Evolutionary conservation across 805 yeast genomes (phyloP).

Genomic region (Kazachstania africana): DNA sequence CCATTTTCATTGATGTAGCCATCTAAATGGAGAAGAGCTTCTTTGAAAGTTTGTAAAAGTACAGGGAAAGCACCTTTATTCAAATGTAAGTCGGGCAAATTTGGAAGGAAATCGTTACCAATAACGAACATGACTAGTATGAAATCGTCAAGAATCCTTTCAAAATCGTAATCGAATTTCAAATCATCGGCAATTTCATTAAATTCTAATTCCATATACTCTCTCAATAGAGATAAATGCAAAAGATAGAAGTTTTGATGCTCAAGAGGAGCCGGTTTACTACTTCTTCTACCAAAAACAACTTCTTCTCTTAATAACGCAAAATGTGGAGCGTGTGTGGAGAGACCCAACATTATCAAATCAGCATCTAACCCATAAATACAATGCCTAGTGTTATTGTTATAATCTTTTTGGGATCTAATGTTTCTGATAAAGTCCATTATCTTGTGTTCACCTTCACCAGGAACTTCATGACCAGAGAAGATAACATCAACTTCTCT

Average conservation of each 20-base stretch:
- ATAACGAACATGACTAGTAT: slow-evolving; percentile 85
- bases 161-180: slow-evolving; percentile 67
- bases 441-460: slow-evolving; percentile 97
- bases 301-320: slow-evolving; percentile 93
- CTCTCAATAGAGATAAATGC: slow-evolving; percentile 81
- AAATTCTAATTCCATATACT: slow-evolving; percentile 82
- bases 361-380: slow-evolving; percentile 95
- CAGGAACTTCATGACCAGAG: slow-evolving; percentile 94
- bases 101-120: slow-evolving; percentile 96
- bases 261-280: slow-evolving; percentile 38
- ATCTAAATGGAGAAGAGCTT: slow-evolving; percentile 56
- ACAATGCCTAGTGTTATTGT: slow-evolving; percentile 82
- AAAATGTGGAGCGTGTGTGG: slow-evolving; percentile 92
- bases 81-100: slow-evolving; percentile 84
- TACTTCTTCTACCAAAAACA: slow-evolving; percentile 50
- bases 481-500: slow-evolving; percentile 61
- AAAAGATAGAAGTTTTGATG: slow-evolving; percentile 73
- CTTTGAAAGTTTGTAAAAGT: slow-evolving; percentile 77
- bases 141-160: slow-evolving; percentile 82
- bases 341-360: slow-evolving; percentile 83
- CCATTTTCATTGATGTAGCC: slow-evolving; percentile 84
- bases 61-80: slow-evolving; percentile 97
- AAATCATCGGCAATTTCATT: slow-evolving; percentile 51
- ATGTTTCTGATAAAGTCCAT: slow-evolving; percentile 81
- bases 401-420: slow-evolving; percentile 61